phyloP scores from a whole-genome alignment of 2,329 filamentous ascomycete genomes.

The Epichloe bromicola region DNA sequence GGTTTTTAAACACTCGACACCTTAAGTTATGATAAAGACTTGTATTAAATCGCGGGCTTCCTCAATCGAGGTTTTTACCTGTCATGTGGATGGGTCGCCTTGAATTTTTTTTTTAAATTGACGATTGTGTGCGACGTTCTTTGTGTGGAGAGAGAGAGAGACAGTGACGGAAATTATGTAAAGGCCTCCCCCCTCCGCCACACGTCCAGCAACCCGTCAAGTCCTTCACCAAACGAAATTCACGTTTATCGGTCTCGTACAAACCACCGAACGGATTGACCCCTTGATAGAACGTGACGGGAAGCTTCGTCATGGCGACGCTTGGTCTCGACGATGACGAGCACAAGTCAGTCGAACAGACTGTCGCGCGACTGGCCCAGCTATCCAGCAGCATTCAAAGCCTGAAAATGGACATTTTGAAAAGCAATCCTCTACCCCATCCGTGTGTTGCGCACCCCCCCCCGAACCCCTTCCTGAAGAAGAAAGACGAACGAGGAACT shows the following conservation, averaged over 20 bases:
- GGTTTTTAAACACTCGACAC: background rate
- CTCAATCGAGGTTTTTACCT: no score
- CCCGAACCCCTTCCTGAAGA: no score
- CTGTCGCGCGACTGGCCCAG: constrained; percentile 53
- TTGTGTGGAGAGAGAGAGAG: no score
- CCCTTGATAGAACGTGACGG: background rate
- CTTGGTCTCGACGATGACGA: constrained; percentile 45
- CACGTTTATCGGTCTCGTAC: background rate
- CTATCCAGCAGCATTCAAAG: constrained; percentile 56
- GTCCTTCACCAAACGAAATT: no score
- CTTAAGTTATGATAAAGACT: background rate
- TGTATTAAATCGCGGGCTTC: no score
- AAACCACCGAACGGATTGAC: background rate
- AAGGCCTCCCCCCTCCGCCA: no score
- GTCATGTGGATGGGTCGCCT: no score
- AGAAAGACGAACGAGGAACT: background rate
- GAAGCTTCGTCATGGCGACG: constrained; percentile 20
- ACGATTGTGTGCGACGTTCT: no score
- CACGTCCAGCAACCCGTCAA: no score
- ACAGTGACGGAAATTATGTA: no score
- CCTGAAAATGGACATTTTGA: constrained; percentile 46
- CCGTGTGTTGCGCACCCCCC: constrained; percentile 33
- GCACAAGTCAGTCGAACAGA: constrained; percentile 57
- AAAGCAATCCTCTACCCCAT: constrained; percentile 52
- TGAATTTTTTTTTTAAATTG: no score